Conservation (phyloP, 208 protist species). For the Leishmania major region DNA sequence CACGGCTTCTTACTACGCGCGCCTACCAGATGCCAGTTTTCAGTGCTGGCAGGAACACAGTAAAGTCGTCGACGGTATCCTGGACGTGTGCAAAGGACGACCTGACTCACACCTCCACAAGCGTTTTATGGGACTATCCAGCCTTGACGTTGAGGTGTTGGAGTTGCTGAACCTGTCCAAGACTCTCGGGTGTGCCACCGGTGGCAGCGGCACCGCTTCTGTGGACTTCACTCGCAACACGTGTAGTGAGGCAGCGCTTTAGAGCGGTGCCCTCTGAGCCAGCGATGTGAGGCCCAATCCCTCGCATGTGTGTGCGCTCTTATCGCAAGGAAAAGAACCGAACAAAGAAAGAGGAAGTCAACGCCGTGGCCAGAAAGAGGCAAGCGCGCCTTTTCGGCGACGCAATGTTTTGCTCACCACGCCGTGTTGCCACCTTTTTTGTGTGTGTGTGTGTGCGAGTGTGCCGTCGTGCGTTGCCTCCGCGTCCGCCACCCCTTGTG, state of each 20-base stretch:
- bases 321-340: not conserved
- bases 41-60: constrained; percentile 10
- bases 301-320: not conserved
- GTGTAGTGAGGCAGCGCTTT: not conserved
- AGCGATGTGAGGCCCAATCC: not conserved
- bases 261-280: not conserved
- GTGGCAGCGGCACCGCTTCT: not conserved
- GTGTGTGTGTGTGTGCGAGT: not conserved
- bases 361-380: not conserved
- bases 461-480: not conserved
- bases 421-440: not conserved
- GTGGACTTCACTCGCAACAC: not conserved
- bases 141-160: constrained; percentile 18
- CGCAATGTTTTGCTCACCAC: not conserved
- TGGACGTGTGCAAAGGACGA: not conserved
- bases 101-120: not conserved
- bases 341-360: not conserved
- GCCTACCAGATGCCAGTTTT: constrained; percentile 3
- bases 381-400: not conserved
- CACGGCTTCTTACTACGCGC: not conserved
- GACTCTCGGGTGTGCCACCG: not conserved
- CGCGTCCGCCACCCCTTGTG: not conserved
- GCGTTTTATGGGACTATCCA: constrained; percentile 4
- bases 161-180: constrained; percentile 12
- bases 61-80: not conserved